Base-by-base conservation (phyloP, 192 early-diverging fungal species). In the Coemansia sp. region DNA sequence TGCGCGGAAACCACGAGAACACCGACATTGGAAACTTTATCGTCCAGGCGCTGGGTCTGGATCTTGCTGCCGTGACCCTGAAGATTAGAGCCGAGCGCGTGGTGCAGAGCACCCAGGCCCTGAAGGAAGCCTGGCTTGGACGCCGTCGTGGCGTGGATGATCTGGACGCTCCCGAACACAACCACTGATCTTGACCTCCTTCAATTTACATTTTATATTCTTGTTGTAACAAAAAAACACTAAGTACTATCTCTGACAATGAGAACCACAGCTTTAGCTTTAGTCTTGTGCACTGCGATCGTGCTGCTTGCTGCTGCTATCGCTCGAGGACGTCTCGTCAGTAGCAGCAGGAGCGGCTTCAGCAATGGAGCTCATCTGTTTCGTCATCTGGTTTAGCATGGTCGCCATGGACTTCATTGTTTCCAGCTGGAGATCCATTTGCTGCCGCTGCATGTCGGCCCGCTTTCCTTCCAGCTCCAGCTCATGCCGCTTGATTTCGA, bases 1-100 rank as follows among this genome's bases (percentile, higher is more conserved):
- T 96, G 58, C 68, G 82, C 15, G 92, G 92, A 28, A 92, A 87
- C 83, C 88, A 90, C 70, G 94, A 96, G 62, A 96, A 96, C 81
- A 96, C 88, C 5, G 87, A 93, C 5, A 87, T 95, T 68, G 90
- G 91, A 56, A 14, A 79, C 23, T 92, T 93, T 55, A 88, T 95
- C 25, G 73, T 71, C 31, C 41, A 83, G 6, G 53, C 59, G 25
- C 65, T 94, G 54, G 83, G 74, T 1, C 72, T 95, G 41, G 83
- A 91, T 70, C 68, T 93, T 20, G 65, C 74, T 3, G 57, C 65
- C 7, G 62, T 92, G 13, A 90, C 91, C n/a, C 50, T 57, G 20
- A 70, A 81, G 56, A 76, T 93, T 38, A 84, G 70, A 47, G 25
- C 64, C 44, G 78, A 77, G 30, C 55, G 56, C 20, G 64, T 72